These are phyloP conservation scores for Dactylonectria estremocensis DNA, from an alignment of 2,329 filamentous ascomycete genomes.

Conservation along the genomic window DNA sequence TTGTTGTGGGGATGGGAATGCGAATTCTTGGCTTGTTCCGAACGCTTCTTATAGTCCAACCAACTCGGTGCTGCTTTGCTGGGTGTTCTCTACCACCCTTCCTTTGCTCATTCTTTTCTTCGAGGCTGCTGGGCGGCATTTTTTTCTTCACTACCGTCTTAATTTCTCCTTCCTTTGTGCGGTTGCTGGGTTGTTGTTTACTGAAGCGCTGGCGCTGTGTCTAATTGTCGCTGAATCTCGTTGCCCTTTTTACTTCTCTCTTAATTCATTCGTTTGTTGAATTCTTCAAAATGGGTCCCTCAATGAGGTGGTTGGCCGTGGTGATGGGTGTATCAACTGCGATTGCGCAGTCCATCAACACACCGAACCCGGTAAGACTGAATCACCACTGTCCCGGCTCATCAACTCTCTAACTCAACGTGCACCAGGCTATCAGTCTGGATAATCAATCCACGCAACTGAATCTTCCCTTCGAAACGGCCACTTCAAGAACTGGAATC, in stretches of 20 bases:
- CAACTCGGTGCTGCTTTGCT: neutral
- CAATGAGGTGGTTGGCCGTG: neutral
- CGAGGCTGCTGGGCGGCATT: conserved; percentile 4
- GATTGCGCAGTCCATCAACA: neutral
- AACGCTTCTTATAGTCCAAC: neutral
- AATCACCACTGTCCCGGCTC: neutral
- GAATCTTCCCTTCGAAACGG: neutral
- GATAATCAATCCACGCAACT: neutral
- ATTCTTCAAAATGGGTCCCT: neutral
- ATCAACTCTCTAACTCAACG: neutral
- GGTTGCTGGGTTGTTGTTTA: neutral
- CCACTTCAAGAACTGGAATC: neutral
- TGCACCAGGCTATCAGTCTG: neutral
- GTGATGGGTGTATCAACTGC: conserved; percentile 5
- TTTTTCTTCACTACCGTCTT: neutral
- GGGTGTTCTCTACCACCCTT: too few species aligned
- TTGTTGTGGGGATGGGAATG: neutral
- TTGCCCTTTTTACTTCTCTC: neutral
- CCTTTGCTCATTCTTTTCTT: neutral
- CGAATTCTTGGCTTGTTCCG: too few species aligned
- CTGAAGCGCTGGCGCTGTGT: neutral
- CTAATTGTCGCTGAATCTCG: neutral
- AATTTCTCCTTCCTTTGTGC: neutral
- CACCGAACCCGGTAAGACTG: neutral
- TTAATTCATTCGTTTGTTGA: neutral